A percentile compares a stretch with the other conserved stretches of the same genome.
phyloP scores from a whole-genome alignment of 169 alveolate genomes.

The Cryptosporidium viatorum region DNA sequence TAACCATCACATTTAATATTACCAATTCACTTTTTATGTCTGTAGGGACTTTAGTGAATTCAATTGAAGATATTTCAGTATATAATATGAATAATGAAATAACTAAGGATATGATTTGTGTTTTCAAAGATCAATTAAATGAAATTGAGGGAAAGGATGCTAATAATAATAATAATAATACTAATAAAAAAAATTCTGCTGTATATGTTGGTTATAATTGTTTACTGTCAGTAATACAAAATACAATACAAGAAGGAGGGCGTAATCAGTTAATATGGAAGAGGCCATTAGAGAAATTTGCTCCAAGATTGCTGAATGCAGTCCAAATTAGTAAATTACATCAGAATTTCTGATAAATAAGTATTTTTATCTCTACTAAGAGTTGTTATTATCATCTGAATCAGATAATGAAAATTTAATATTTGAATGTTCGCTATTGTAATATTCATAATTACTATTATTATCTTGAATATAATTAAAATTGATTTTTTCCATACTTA shows the following conservation, averaged over 20 bases:
- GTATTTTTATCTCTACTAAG: neutral
- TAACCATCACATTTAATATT: conserved; percentile 37
- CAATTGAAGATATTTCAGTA: conserved; percentile 40
- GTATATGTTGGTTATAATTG: conserved; percentile 67
- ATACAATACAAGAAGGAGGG: conserved; percentile 70
- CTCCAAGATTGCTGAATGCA: conserved; percentile 72
- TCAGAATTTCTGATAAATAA: conserved; percentile 16
- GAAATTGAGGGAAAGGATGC: neutral
- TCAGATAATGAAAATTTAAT: conserved; percentile 1
- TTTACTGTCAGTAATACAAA: conserved; percentile 60
- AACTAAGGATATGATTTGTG: conserved; percentile 21
- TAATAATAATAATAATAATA: neutral
- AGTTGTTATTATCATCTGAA: neutral
- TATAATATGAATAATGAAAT: conserved; percentile 40
- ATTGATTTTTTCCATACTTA: neutral
- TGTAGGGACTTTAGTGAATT: conserved; percentile 44
- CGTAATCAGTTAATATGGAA: conserved; percentile 56
- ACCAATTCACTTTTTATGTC: conserved; percentile 52
- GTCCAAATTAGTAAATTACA: conserved; percentile 72
- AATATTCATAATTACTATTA: neutral
- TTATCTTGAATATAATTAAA: neutral
- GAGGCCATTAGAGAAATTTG: conserved; percentile 67
- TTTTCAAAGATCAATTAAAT: conserved; percentile 38
- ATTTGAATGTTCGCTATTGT: neutral
- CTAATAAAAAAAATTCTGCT: conserved; percentile 12